Conservation (phyloP, 2,329 filamentous ascomycete species). For the Cryphonectria parasitica region DNA sequence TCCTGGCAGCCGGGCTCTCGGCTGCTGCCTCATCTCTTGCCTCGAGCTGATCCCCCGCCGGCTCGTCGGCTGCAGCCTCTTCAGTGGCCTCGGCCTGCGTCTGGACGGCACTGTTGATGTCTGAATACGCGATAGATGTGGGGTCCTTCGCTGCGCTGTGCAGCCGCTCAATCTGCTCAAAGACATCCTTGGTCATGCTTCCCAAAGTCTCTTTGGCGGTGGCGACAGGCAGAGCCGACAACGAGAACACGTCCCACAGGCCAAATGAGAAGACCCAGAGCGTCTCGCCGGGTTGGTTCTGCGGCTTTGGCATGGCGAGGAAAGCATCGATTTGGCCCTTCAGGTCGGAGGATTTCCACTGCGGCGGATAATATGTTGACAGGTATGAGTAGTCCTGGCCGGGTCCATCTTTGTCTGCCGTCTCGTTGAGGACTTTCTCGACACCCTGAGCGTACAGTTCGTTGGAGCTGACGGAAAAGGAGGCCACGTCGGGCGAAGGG, state of each 20-base stretch:
- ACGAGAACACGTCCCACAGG: constrained; percentile 59
- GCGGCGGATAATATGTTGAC: constrained; percentile 47
- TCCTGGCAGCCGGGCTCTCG: not conserved
- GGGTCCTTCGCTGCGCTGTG: constrained; percentile 49
- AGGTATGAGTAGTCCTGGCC: constrained; percentile 51
- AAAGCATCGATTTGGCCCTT: constrained; percentile 50
- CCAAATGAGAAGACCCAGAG: constrained; percentile 58
- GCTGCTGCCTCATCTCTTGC: constrained; percentile 13
- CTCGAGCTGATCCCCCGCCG: constrained; percentile 9
- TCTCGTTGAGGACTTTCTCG: constrained; percentile 38
- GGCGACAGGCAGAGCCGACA: constrained; percentile 50
- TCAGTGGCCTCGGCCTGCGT: constrained; percentile 33
- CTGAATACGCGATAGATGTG: constrained; percentile 50
- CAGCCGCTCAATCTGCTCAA: constrained; percentile 51
- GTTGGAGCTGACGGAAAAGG: constrained; percentile 60
- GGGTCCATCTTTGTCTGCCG: constrained; percentile 39
- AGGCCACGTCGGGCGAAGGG: constrained; percentile 49
- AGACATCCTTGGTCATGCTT: constrained; percentile 44
- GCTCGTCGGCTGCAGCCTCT: constrained; percentile 31
- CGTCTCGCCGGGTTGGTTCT: constrained; percentile 47
- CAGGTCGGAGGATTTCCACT: constrained; percentile 46
- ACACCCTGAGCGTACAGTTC: constrained; percentile 54
- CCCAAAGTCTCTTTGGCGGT: constrained; percentile 44
- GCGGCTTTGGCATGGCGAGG: constrained; percentile 44
- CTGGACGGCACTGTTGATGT: constrained; percentile 42